Evolutionary conservation across 495 filamentous ascomycete genomes (phyloP), one percentile per base, ranked within the genome.

Genomic region (Polyplosphaeria fusca): DNA sequence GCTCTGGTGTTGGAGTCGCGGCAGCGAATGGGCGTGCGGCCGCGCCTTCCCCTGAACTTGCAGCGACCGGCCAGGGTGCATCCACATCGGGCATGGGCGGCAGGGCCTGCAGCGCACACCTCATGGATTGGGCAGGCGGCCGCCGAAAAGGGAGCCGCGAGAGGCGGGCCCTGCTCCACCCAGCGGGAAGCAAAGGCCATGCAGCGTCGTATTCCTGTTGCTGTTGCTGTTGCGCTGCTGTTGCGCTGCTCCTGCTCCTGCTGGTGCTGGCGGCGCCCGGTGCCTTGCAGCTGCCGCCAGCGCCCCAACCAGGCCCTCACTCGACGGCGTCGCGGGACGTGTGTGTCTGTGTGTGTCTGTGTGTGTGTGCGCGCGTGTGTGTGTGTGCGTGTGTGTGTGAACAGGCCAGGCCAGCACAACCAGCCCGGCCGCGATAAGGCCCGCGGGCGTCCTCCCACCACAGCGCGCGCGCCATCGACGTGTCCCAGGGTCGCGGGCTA

Each of bases 401-500:
- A n/a, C n/a, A n/a, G n/a, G n/a, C n/a, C n/a, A n/a, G n/a, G 30
- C 14, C 30, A 7, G 30, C 30, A 35, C 7, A 7, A 35, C 30
- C 14, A 54, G 43, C 4, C 7, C 5, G 22, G 18, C n/a, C 50
- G 40, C 50, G 50, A 54, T 54, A 54, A 54, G 50, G 39, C 5
- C 27, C 43, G 22, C 19, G 39, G 39, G 19, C 16, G 48, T 13
- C 32, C 26, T 11, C 18, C 18, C 16, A 47, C n/a, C n/a, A n/a
- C n/a, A n/a, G 18, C 23, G 18, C 9, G 46, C 27, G 25, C 24
- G 46, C 46, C 14, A 32, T 49, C 46, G 27, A 30, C 46, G 28
- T 38, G 47, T 24, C 50, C 50, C 50, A 26, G 18, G 23, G 24
- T 54, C n/a, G 13, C 45, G 22, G 50, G 16, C 20, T 41, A 41